Evolutionary conservation across 805 yeast species (phyloP), one percentile per base, ranked within the genome.

Genomic region (Candida michaelii): DNA sequence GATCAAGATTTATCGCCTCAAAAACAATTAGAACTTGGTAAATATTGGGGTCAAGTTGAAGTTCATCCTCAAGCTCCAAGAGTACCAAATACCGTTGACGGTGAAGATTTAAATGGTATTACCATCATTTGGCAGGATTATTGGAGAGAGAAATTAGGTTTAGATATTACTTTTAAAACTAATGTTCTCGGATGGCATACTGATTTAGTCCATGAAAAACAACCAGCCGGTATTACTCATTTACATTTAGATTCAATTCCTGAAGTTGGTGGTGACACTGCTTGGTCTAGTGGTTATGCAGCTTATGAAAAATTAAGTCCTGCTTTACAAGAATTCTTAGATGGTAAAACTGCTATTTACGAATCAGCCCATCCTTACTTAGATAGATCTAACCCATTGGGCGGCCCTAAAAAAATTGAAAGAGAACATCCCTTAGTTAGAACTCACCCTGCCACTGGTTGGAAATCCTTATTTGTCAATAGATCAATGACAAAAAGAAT

Each of bases 391-490:
- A 65, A 67, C 18, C 80, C 79, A 18, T 65, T 77, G 19, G 59
- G 60, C 40, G 74, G 76, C 12, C 73, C 71, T n/a, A 67, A 69
- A 43, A 68, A 68, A 38, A 64, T 79, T 41, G 80, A 71, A 49
- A 71, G 82, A 58, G 76, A 71, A 45, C 86, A 81, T 58, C 84
- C 84, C 2, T 48, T 81, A 18, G 73, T 81, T 27, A 73, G 85
- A 62, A 77, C 83, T 27, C 82, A 82, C 50, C 85, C 86, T 8
- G 81, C 74, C 11, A 80, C 85, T 19, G 83, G 83, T 35, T 71
- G 79, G 77, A 81, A 80, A 58, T 63, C 80, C 1, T 60, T 80
- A 48, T 80, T 65, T 45, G 77, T 79, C 32, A 78, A 79, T 59
- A 68, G 79, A 36, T 62, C 67, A 16, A 69, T 70, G 71, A 78